Evolutionary conservation across 306 rosid genomes (phyloP).

Genomic region (Quercus aquifolioides): DNA sequence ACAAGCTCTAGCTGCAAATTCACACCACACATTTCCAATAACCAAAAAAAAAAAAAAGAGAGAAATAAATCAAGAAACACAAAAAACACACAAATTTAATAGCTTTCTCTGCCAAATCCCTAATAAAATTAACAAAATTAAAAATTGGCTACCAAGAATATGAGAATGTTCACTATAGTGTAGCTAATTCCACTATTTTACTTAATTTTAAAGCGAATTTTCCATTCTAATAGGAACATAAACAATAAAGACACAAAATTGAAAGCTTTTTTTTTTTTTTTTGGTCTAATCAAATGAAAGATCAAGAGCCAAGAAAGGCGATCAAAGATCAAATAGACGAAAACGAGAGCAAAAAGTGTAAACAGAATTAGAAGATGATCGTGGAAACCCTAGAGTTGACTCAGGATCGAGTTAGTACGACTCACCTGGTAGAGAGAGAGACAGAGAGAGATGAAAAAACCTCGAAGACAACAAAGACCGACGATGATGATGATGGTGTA

Average conservation of each 20-base stretch:
- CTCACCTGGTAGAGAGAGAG: slow-evolving; percentile 31
- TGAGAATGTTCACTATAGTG: not conserved
- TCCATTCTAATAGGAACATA: not conserved
- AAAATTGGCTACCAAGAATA: not conserved
- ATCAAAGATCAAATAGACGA: slow-evolving; percentile 2
- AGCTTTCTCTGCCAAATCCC: not conserved
- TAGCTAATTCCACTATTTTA: not conserved
- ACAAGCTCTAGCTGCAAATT: slow-evolving; percentile 52
- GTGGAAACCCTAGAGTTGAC: slow-evolving; percentile 31
- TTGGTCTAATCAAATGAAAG: not conserved
- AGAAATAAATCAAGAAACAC: no score
- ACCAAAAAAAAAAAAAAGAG: slow-evolving; percentile 20
- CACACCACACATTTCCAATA: slow-evolving; percentile 34
- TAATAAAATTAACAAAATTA: not conserved
- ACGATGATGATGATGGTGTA: no score
- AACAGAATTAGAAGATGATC: not conserved
- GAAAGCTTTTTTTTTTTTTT: not conserved
- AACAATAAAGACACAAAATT: not conserved
- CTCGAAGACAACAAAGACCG: not conserved
- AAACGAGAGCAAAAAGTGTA: not conserved
- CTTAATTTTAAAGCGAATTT: not conserved
- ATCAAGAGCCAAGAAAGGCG: not conserved
- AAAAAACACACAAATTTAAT: not conserved
- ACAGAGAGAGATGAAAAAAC: not conserved
- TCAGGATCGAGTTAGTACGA: slow-evolving; percentile 12